A percentile compares a stretch with the other conserved stretches of the same genome.
Evolutionary conservation across 75 land plant species (phyloP).

Genomic region (Larix kaempferi): DNA sequence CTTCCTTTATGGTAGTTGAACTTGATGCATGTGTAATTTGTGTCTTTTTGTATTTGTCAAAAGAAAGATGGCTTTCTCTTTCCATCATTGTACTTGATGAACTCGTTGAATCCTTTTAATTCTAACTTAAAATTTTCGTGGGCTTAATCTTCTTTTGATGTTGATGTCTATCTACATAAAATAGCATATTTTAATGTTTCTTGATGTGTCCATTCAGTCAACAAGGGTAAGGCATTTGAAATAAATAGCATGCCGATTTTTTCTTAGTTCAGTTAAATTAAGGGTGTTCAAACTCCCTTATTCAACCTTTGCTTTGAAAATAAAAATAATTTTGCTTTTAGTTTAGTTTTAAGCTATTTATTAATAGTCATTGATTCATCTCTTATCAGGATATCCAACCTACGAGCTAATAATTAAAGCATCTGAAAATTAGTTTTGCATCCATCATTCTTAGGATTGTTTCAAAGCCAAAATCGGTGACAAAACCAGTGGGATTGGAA

Average conservation of each 20-base stretch:
- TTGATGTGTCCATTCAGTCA: too few relatives aligned
- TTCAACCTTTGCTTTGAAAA: slow-evolving; percentile 1
- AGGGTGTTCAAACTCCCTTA: neutral
- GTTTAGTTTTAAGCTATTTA: neutral
- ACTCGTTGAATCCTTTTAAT: neutral
- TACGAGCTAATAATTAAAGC: neutral
- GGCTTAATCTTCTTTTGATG: neutral
- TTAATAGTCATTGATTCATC: neutral
- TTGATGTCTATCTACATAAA: too few relatives aligned
- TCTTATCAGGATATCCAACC: neutral
- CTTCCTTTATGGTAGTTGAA: too few relatives aligned
- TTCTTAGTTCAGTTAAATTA: too few relatives aligned
- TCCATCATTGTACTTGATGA: neutral
- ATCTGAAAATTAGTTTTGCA: neutral
- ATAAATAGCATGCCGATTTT: too few relatives aligned
- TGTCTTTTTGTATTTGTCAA: neutral
- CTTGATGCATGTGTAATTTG: neutral
- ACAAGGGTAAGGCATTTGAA: too few relatives aligned
- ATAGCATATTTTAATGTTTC: too few relatives aligned
- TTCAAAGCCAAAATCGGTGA: neutral
- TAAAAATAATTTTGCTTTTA: neutral
- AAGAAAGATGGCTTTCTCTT: neutral
- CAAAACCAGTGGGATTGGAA: neutral
- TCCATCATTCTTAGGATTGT: neutral
- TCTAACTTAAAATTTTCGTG: neutral